A percentile compares a stretch with the other conserved stretches of the same genome.
Evolutionary conservation across 352 stramenopile species (phyloP).

Genomic region (Pythium insidiosum): DNA sequence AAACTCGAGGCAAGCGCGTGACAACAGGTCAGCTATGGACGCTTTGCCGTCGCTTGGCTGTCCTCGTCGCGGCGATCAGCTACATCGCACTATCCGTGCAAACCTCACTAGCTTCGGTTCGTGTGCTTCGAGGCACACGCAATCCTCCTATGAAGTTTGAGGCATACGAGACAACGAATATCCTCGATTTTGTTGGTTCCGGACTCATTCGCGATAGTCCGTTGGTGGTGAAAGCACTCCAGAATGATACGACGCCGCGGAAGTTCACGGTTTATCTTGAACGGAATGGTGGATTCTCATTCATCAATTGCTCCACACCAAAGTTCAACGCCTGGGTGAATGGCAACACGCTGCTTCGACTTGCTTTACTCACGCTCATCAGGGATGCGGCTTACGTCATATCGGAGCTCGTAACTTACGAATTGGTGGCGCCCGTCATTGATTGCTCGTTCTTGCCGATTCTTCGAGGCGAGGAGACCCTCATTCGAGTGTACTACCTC

Average conservation of each 20-base stretch:
- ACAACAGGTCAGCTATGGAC: too few relatives aligned
- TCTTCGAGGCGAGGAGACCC: not conserved
- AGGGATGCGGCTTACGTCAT: constrained; percentile 6
- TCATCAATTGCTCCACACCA: not conserved
- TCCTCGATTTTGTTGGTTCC: constrained; percentile 1
- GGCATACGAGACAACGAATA: not conserved
- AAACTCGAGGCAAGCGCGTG: too few relatives aligned
- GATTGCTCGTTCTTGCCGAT: constrained; percentile 4
- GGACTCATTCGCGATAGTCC: constrained; percentile 7
- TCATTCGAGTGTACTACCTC: constrained; percentile 3
- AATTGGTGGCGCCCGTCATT: constrained; percentile 8
- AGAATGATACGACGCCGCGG: constrained; percentile 6
- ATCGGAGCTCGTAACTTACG: constrained; percentile 2
- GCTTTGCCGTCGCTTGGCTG: not conserved
- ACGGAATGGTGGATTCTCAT: not conserved
- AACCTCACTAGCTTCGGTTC: too few relatives aligned
- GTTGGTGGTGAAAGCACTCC: constrained; percentile 6
- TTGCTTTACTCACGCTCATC: constrained; percentile 3
- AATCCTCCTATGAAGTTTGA: constrained; percentile 2
- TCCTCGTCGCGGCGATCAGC: not conserved
- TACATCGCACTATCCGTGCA: not conserved
- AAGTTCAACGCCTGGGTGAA: constrained; percentile 3
- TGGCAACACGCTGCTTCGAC: constrained; percentile 3
- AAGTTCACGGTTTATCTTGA: constrained; percentile 13
- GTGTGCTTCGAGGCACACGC: not conserved